Percentiles rank a stretch among this genome's conserved stretches.
Conservation (phyloP, 139 green algal species). For the Volvox reticuliferus region DNA sequence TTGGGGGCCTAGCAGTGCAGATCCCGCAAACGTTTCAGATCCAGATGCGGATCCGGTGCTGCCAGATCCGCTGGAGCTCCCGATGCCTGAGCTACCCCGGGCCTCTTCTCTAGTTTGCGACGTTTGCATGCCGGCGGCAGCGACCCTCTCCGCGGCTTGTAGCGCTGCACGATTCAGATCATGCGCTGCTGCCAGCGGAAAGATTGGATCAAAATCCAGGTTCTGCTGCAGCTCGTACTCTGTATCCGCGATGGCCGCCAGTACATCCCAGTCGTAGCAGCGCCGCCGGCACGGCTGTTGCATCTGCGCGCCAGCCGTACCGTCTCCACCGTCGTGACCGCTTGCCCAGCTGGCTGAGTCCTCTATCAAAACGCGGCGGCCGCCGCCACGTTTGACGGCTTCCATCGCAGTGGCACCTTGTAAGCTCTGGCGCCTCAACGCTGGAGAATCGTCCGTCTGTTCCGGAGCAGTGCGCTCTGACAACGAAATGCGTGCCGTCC, state of each 20-base stretch:
- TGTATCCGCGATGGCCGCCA: background rate
- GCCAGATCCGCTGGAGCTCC: background rate
- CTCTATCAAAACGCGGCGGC: background rate
- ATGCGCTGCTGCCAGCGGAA: background rate
- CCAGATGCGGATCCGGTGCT: background rate
- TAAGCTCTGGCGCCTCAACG: background rate
- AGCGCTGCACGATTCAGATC: conserved; percentile 21
- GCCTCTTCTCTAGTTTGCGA: background rate
- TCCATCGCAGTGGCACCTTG: background rate
- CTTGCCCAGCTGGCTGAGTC: background rate
- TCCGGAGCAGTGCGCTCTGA: background rate
- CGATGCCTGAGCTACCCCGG: background rate
- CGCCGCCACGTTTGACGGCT: background rate
- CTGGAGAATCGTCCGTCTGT: background rate
- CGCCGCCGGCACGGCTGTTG: background rate
- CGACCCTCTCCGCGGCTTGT: background rate
- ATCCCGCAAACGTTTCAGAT: background rate
- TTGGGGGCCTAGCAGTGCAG: background rate
- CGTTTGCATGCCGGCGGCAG: background rate
- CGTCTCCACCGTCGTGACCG: too few species aligned
- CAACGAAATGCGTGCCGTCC: background rate
- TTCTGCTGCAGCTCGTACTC: conserved; percentile 17
- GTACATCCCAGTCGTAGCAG: conserved; percentile 14
- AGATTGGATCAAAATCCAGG: conserved; percentile 39
- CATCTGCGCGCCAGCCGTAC: background rate